phyloP scores from a whole-genome alignment of 768 basidiomycete genomes.

The Tubosaeta sp. region DNA sequence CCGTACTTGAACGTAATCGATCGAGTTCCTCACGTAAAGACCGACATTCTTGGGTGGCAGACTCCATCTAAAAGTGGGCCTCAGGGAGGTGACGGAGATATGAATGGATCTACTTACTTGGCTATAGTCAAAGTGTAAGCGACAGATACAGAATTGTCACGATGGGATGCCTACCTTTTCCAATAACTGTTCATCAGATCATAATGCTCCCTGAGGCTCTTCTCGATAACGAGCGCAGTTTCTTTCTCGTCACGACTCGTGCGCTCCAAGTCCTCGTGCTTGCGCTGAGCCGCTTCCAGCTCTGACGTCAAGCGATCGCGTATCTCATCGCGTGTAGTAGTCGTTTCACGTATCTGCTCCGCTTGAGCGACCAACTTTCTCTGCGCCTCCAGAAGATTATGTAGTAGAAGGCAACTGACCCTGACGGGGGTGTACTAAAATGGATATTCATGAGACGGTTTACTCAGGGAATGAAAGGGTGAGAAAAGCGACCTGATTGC shows the following conservation, averaged over 20 bases:
- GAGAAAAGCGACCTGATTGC: conserved; percentile 38
- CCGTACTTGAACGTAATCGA: conserved; percentile 18
- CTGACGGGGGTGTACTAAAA: conserved; percentile 49
- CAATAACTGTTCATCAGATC: conserved; percentile 41
- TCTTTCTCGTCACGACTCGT: conserved; percentile 48
- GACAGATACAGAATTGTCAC: conserved; percentile 4
- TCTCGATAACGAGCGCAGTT: conserved; percentile 47
- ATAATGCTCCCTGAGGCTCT: conserved; percentile 50
- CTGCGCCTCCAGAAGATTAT: conserved; percentile 48
- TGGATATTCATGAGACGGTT: conserved; percentile 5
- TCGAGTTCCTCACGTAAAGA: conserved; percentile 26
- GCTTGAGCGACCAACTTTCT: conserved; percentile 35
- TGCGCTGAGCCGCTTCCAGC: conserved; percentile 36
- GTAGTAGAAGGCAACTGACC: conserved; percentile 45
- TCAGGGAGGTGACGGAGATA: conserved; percentile 6
- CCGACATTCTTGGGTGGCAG: conserved; percentile 23
- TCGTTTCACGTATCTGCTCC: conserved; percentile 29
- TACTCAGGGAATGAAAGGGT: conserved; percentile 6
- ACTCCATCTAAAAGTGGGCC: conserved; percentile 16
- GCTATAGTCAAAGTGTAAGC: conserved; percentile 26
- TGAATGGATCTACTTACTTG: conserved; percentile 29
- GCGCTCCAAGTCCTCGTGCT: conserved; percentile 39
- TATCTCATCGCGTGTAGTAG: conserved; percentile 30
- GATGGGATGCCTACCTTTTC: conserved; percentile 30
- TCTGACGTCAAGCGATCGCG: conserved; percentile 29